Evolutionary conservation across 2,329 filamentous ascomycete species (phyloP), one percentile per base, ranked within the genome.

Genomic region (Ceratocystis papillata): DNA sequence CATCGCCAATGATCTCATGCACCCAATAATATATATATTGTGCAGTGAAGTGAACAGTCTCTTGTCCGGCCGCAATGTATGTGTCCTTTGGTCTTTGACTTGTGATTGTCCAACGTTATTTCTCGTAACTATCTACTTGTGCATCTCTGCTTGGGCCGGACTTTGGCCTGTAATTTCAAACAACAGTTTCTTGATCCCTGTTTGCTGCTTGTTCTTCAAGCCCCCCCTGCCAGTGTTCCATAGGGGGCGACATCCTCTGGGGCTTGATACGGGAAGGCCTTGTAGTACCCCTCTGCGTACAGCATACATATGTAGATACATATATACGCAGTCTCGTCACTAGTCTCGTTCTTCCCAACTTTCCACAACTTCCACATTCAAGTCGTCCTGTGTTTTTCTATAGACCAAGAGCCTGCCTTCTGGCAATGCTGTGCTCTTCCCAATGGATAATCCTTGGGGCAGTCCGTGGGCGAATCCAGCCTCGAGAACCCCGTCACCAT

Each of bases 391-490:
- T 37, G 33, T 25, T 12, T 25, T 37, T n/a, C 37, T 30, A 33
- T 28, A 53, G 10, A 62, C 22, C 33, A 7, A 33, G 53, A 44
- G n/a, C n/a, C 37, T 17, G 8, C 53, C 53, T 17, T 28, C 10
- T n/a, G 57, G 65, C 65, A 53, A 67, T 67, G 65, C 62, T 64
- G 62, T 62, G 48, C 50, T 41, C 50, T 25, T 46, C 59, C 57
- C 50, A 66, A 85, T 85, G 82, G 82, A 85, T 73, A 81, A 85
- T 81, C 82, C 82, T 71, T 85, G 82, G 82, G 80, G 79, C 74
- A 83, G 81, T 70, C 82, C 82, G 74, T 84, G 82, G 82, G 78
- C 79, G 68, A 77, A 76, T 67, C 72, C 61, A 59, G 66, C 63
- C 63, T 67, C 66, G 46, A 59, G 66, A 60, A 60, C 63, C 3